Conservation (phyloP, 2,329 filamentous ascomycete species). For the Ophiostoma quercus region DNA sequence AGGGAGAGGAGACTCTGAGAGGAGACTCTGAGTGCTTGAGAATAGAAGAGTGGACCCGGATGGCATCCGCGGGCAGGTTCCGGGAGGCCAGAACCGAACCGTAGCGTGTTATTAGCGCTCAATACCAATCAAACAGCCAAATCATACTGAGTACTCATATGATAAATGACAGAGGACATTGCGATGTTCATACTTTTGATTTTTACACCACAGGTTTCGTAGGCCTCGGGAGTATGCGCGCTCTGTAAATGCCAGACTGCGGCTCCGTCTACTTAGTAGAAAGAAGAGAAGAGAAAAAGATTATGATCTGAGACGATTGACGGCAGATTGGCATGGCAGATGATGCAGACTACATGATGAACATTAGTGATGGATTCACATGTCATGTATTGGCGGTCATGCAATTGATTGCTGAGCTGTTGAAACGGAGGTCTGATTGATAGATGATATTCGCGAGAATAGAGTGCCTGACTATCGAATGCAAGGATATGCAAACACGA, state of each 20-base stretch:
- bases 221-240: not conserved
- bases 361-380: not conserved
- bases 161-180: not conserved
- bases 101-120: not conserved
- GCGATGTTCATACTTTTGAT: not conserved
- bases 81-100: constrained; percentile 14
- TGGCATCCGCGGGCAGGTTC: constrained; percentile 5
- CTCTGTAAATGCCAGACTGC: not conserved
- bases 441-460: too few relatives aligned
- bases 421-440: too few relatives aligned
- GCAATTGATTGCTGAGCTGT: too few relatives aligned
- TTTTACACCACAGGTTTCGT: not conserved
- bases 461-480: too few relatives aligned
- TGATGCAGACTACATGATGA: not conserved
- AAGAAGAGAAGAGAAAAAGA: not conserved
- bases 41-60: not conserved
- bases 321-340: not conserved
- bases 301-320: not conserved
- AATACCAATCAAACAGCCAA: not conserved
- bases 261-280: not conserved
- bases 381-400: not conserved
- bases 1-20: not conserved
- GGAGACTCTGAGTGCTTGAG: not conserved
- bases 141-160: not conserved
- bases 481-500: not conserved